These are phyloP conservation scores for Saitoella complicata DNA, from an alignment of 805 yeast genomes.

Conservation along the genomic window DNA sequence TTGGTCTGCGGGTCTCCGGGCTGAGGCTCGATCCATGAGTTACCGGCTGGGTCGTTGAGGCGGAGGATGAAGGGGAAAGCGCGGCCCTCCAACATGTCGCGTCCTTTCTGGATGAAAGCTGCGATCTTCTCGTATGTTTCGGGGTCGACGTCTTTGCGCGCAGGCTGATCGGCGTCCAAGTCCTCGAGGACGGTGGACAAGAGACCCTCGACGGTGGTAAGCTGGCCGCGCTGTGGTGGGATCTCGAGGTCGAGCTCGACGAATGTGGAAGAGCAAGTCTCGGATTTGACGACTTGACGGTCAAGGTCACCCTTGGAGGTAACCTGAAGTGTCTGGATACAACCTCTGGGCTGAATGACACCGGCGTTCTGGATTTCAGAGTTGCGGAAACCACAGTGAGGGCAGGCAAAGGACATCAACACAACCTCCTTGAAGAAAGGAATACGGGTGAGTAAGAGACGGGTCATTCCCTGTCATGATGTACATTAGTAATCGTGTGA, in stretches of 20 bases:
- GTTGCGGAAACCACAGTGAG: constrained; percentile 83
- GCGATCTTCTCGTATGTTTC: constrained; percentile 61
- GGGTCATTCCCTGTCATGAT: constrained; percentile 48
- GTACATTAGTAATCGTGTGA: too few species aligned
- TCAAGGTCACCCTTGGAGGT: constrained; percentile 59
- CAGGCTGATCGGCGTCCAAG: constrained; percentile 63
- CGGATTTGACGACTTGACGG: constrained; percentile 85
- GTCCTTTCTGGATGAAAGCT: constrained; percentile 43
- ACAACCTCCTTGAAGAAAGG: constrained; percentile 86
- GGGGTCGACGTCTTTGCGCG: constrained; percentile 59
- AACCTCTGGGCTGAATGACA: constrained; percentile 75
- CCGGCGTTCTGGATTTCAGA: constrained; percentile 95
- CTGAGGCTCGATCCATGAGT: constrained; percentile 82
- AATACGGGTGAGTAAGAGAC: constrained; percentile 69
- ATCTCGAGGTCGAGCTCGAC: constrained; percentile 80
- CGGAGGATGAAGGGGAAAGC: constrained; percentile 61
- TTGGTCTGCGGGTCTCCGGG: constrained; percentile 82
- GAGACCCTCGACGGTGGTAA: constrained; percentile 84
- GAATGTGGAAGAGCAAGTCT: constrained; percentile 65
- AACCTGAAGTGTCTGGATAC: constrained; percentile 50
- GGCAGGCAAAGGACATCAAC: constrained; percentile 88
- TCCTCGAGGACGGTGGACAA: constrained; percentile 71
- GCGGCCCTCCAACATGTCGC: constrained; percentile 46
- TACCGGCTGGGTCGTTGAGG: constrained; percentile 90
- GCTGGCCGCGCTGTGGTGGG: constrained; percentile 87